A percentile compares a stretch with the other conserved stretches of the same genome.
Conservation (phyloP, 2,329 filamentous ascomycete genomes). For the Colletotrichum scovillei region DNA sequence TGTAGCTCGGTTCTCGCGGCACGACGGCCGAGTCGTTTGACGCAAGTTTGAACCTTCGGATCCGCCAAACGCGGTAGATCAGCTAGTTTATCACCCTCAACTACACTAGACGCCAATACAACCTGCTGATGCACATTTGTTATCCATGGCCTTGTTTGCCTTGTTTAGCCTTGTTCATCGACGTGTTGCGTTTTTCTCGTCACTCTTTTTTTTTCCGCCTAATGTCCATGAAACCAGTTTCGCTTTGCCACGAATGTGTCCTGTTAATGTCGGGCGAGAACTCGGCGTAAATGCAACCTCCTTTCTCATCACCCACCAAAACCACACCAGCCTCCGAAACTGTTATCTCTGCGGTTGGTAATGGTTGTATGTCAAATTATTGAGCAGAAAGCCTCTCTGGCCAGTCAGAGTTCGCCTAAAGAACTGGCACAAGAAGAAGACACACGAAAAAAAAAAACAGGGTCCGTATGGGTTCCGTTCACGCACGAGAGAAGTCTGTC, state of each 20-base stretch:
- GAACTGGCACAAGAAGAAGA: not conserved
- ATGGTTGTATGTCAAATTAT: constrained; percentile 24
- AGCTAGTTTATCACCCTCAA: not conserved
- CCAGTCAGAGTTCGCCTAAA: constrained; percentile 11
- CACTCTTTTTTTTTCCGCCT: not conserved
- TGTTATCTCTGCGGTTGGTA: constrained; percentile 21
- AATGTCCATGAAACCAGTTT: constrained; percentile 1
- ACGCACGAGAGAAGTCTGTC: not conserved
- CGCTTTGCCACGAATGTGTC: not conserved
- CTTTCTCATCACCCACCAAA: not conserved
- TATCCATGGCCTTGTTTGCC: constrained; percentile 3
- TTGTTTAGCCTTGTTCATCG: not conserved
- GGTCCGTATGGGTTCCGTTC: not conserved
- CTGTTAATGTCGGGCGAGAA: constrained; percentile 1
- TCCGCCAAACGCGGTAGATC: constrained; percentile 15
- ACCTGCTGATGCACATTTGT: not conserved
- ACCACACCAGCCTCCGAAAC: not conserved
- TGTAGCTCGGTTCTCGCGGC: constrained; percentile 15
- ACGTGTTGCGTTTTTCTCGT: not conserved
- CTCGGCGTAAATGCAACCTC: constrained; percentile 15
- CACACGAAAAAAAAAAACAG: constrained; percentile 4
- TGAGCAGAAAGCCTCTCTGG: not conserved
- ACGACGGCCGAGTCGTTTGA: constrained; percentile 11
- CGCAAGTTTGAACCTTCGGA: constrained; percentile 16
- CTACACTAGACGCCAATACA: not conserved